Base-by-base conservation (phyloP, 768 basidiomycete genomes). In the Kwoniella heveanensis region DNA sequence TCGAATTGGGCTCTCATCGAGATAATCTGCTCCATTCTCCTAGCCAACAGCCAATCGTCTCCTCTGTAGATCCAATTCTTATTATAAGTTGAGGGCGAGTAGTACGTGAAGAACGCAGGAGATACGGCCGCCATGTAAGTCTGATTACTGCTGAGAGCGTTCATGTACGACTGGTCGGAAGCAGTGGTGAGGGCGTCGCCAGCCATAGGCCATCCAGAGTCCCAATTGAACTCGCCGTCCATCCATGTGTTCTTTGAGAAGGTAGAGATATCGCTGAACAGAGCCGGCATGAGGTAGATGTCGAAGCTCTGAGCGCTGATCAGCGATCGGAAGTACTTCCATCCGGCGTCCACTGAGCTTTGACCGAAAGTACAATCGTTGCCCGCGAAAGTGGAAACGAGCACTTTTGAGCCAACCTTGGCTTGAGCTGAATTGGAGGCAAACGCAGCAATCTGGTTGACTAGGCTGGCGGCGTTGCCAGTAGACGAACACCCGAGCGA, bases 191-290 rank as follows among this genome's bases (percentile, higher is more conserved):
- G 67, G 36, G 67, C 58, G 12, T 29, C 10, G 19, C 58, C 61
- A 4, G 77, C 81, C 58, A 83, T 83, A 2, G 91, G 90, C 91
- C 91, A 92, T 37, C 83, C 91, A 26, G 85, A 84, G 76, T 92
- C 90, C 88, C 88, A 92, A 55, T 79, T 78, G 54, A 79, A 65
- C 44, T 77, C 72, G 25, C 77, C 80, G 54, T 81, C 78, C 61
- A 79, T 64, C 74, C 74, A 78, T 6, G 86, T 88, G 49, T 59
- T 64, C 22, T 54, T 62, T 37, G 53, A 49, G 49, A 76, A 73
- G 1, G 67, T 65, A 19, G 67, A 58, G 1, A 64, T 62, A 44
- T 74, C 71, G 29, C 54, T 51, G 63, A 63, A 74, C 54, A 67
- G 62, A 30, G 76, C 67, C 52, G 60, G 62, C 37, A 72, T 54